Conservation (phyloP, 371 early-diverging fungal species). For the Vairimorpha ceranae region DNA sequence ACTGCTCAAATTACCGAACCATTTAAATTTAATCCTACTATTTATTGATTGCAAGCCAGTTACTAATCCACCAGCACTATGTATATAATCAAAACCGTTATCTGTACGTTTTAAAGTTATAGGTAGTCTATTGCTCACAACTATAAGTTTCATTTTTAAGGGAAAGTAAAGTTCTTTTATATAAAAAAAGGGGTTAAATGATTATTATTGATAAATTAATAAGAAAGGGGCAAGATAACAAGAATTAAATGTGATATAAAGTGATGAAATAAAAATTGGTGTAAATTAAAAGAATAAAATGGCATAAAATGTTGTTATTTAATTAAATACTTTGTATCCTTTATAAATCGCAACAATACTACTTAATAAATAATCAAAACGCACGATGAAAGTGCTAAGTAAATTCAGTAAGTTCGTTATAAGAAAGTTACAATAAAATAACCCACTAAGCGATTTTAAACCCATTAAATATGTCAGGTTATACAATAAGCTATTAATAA, state of each 20-base stretch:
- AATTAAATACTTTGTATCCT: not conserved
- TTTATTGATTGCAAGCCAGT: conserved; percentile 85
- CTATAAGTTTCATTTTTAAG: conserved; percentile 67
- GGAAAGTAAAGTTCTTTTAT: not conserved
- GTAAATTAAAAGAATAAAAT: not conserved
- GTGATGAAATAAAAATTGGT: no score
- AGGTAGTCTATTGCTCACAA: conserved; percentile 98
- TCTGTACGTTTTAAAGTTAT: conserved; percentile 75
- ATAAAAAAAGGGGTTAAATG: conserved; percentile 4
- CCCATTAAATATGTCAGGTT: conserved; percentile 18
- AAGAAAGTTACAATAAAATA: conserved; percentile 27
- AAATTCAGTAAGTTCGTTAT: conserved; percentile 7
- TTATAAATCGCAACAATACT: not conserved
- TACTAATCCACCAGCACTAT: conserved; percentile 90
- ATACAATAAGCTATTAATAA: not conserved
- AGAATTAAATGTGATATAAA: no score
- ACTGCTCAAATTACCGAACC: conserved; percentile 95
- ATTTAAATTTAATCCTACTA: conserved; percentile 83
- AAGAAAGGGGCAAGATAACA: not conserved
- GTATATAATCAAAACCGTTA: conserved; percentile 67
- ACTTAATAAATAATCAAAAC: conserved; percentile 5
- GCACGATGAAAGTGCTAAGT: conserved; percentile 8
- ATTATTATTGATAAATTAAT: not conserved
- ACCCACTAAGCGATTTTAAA: conserved; percentile 19
- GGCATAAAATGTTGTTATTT: not conserved